Percentiles rank a stretch among this genome's conserved stretches.
Conservation (phyloP, 2,329 filamentous ascomycete genomes). For the Pseudogymnoascus sp. region DNA sequence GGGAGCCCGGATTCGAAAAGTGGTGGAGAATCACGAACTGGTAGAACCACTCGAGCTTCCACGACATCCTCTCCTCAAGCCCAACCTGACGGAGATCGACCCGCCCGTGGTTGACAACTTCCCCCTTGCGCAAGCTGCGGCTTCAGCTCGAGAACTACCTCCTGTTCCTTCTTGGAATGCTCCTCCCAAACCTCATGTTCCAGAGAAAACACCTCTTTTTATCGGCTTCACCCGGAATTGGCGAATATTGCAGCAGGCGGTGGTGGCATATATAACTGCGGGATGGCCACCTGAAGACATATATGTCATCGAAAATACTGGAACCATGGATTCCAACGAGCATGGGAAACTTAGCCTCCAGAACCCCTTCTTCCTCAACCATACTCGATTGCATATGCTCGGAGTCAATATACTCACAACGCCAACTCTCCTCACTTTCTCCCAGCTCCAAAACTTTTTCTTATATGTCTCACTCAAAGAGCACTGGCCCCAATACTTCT, state of each 20-base stretch:
- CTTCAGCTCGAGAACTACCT: conserved; percentile 26
- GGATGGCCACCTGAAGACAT: conserved; percentile 48
- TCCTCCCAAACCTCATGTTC: conserved; percentile 32
- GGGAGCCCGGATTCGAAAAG: not conserved
- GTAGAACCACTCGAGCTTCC: conserved; percentile 4
- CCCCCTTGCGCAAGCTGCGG: conserved; percentile 18
- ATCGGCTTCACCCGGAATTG: conserved; percentile 52
- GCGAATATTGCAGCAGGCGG: conserved; percentile 45
- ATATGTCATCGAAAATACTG: conserved; percentile 49
- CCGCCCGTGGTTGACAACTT: conserved; percentile 23
- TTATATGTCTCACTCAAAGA: conserved; percentile 37
- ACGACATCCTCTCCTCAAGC: conserved; percentile 18
- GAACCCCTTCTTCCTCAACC: conserved; percentile 49
- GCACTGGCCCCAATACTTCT: conserved; percentile 44
- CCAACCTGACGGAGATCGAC: not conserved
- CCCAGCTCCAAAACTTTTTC: conserved; percentile 48
- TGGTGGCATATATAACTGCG: conserved; percentile 48
- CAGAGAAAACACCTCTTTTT: conserved; percentile 42
- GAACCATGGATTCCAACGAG: conserved; percentile 43
- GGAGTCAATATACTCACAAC: conserved; percentile 44
- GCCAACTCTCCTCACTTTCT: conserved; percentile 44
- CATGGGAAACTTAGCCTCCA: conserved; percentile 39
- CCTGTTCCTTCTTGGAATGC: conserved; percentile 38
- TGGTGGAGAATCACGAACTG: not conserved
- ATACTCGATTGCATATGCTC: conserved; percentile 40